These are phyloP conservation scores for Cordyceps sp. DNA, from an alignment of 2,329 filamentous ascomycete genomes.

Conservation along the genomic window DNA sequence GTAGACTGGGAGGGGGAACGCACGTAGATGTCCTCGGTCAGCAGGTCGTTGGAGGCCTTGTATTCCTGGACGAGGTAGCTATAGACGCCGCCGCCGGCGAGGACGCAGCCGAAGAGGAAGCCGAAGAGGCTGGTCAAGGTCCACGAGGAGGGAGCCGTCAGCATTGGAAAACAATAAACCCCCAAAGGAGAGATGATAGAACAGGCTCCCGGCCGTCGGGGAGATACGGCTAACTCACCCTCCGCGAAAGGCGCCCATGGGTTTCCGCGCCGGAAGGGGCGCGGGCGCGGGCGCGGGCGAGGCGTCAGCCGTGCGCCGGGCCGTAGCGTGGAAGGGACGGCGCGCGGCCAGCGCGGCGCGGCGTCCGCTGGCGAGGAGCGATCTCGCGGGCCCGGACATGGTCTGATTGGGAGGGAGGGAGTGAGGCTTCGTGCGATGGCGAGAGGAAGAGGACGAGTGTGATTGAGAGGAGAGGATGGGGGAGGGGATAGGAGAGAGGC, in stretches of 20 bases:
- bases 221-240: conserved; percentile 26
- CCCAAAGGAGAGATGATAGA: background rate
- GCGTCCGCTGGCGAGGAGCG: background rate
- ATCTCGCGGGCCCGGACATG: background rate
- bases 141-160: background rate
- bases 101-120: conserved; percentile 71
- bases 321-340: conserved; percentile 32
- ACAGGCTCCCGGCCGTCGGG: background rate
- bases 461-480: background rate
- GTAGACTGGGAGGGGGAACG: conserved; percentile 20
- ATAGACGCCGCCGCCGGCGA: conserved; percentile 70
- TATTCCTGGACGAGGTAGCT: conserved; percentile 91
- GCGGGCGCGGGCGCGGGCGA: conserved; percentile 5
- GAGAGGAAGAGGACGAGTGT: background rate
- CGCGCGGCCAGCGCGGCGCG: conserved; percentile 12
- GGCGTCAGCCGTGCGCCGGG: conserved; percentile 25
- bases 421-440: background rate
- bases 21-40: conserved; percentile 94
- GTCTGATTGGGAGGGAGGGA: background rate
- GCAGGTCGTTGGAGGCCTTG: conserved; percentile 78
- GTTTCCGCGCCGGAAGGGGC: conserved; percentile 38
- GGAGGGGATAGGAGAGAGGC: background rate
- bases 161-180: too few relatives aligned
- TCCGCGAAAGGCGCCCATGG: conserved; percentile 43
- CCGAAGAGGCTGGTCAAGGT: conserved; percentile 54